Base-by-base conservation (phyloP, 2,329 filamentous ascomycete species). In the Fusarium lyarnte region DNA sequence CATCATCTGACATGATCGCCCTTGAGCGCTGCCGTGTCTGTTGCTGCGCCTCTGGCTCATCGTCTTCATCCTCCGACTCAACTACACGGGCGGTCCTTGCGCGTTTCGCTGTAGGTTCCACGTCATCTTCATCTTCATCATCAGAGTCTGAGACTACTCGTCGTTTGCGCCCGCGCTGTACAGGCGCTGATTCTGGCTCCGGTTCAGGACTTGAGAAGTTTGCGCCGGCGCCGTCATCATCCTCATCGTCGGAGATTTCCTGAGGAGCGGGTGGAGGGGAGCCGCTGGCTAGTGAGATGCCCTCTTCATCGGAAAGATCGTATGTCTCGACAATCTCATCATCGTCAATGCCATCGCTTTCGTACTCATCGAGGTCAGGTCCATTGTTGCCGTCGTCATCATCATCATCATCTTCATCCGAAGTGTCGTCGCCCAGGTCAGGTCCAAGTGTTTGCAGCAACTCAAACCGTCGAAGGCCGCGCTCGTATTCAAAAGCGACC, bases 341-440 rank as follows among this genome's bases (percentile, higher is more conserved):
- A 51, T 84, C 82, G 41, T 84, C 82, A 11, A 84, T 83, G 0
- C 81, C 81, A 1, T 82, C 81, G 46, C 82, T 82, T 42, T 84
- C 83, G 21, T 84, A 84, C 47, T 80, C 77, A 35, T 82, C 73
- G 5, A 70, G 49, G 23, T 76, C 72, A 3, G 60, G 45, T 1
- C 74, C 73, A 10, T 78, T 36, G 5, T 60, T 36, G 1, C 35
- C 66, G 16, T 72, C 72, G 2, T 60, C 61, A 1, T 77, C 63
- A 3, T 58, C 55, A 6, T 69, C 74, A 0, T 66, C 65, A 1
- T 64, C 64, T 31, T 73, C 67, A 11, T 74, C 67, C 1, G 74
- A 70, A 8, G 58, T 64, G n/a, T 72, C 63, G 23, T 73, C 70
- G 8, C 69, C 51, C 4, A 55, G 23, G 25, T 65, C 38, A 8